These are phyloP conservation scores for Yamadazyma mexicana DNA, from an alignment of 1,139 yeast species.

Conservation along the genomic window DNA sequence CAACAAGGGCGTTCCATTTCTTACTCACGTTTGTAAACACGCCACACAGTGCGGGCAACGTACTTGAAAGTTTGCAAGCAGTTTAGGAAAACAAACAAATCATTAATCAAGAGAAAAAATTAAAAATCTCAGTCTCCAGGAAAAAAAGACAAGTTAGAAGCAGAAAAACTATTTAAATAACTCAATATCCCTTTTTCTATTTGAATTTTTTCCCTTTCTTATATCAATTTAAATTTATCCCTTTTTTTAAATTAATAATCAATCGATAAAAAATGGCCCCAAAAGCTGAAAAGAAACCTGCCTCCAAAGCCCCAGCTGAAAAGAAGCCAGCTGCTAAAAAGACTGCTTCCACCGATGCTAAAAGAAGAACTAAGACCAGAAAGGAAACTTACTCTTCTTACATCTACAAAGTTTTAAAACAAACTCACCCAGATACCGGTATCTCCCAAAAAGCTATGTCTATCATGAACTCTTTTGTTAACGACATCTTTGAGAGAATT, in stretches of 20 bases:
- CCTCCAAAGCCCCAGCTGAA: slow-evolving; percentile 98
- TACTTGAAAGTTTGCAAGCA: background rate
- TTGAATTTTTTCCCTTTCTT: slow-evolving; percentile 9
- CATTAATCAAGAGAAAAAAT: no score
- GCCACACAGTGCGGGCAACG: background rate
- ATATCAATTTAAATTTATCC: slow-evolving; percentile 5
- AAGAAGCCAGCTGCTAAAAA: slow-evolving; percentile 96
- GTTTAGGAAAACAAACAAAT: slow-evolving; percentile 2
- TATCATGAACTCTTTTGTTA: slow-evolving; percentile 97
- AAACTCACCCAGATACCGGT: slow-evolving; percentile 99
- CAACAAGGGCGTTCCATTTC: background rate
- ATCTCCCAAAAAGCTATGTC: slow-evolving; percentile 99
- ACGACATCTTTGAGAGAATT: slow-evolving; percentile 92
- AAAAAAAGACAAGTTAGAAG: background rate
- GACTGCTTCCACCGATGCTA: slow-evolving; percentile 80
- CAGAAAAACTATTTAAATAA: slow-evolving; percentile 12
- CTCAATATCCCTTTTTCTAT: slow-evolving; percentile 11
- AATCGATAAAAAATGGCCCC: slow-evolving; percentile 73
- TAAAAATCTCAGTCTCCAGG: slow-evolving; percentile 1
- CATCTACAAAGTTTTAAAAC: slow-evolving; percentile 97
- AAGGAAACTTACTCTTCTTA: slow-evolving; percentile 98
- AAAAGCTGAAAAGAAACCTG: slow-evolving; percentile 97
- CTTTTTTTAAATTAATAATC: slow-evolving; percentile 15
- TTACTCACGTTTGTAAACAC: background rate
- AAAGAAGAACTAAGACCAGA: slow-evolving; percentile 96